phyloP scores from a whole-genome alignment of 1,139 yeast genomes.

The Maudiozyma humilis region DNA sequence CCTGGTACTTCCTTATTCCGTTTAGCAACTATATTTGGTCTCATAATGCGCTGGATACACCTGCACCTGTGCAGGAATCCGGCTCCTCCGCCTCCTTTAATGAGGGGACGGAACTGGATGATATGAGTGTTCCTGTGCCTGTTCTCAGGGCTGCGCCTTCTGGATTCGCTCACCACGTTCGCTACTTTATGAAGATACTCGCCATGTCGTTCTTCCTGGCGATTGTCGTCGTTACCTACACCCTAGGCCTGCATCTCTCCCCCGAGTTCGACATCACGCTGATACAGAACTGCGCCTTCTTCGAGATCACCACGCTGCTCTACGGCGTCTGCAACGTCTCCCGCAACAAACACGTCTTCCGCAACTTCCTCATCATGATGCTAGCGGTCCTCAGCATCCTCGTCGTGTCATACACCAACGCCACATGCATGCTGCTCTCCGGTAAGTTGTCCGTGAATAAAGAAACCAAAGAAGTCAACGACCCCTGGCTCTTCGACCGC shows the following conservation, averaged over 20 bases:
- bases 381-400: slow-evolving; percentile 19
- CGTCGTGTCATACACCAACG: slow-evolving; percentile 23
- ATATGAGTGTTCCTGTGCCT: neutral
- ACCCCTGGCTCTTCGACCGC: slow-evolving; percentile 28
- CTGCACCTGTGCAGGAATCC: no score
- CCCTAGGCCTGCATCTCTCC: slow-evolving; percentile 17
- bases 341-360: slow-evolving; percentile 16
- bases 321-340: slow-evolving; percentile 22
- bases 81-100: no score
- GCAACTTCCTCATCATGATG: slow-evolving; percentile 21
- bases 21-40: slow-evolving; percentile 10
- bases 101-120: neutral
- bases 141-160: neutral
- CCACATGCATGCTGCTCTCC: slow-evolving; percentile 22
- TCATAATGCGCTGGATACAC: slow-evolving; percentile 1
- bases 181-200: slow-evolving; percentile 10
- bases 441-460: slow-evolving; percentile 23
- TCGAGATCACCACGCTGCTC: slow-evolving; percentile 21
- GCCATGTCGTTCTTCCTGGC: slow-evolving; percentile 13
- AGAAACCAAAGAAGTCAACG: slow-evolving; percentile 24
- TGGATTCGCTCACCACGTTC: neutral
- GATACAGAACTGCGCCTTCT: slow-evolving; percentile 22
- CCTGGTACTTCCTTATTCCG: slow-evolving; percentile 16
- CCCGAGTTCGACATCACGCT: slow-evolving; percentile 25
- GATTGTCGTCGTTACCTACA: slow-evolving; percentile 15